These are phyloP conservation scores for Aegilops sharonensis DNA, from an alignment of 176 grass and related monocot genomes.

Conservation along the genomic window DNA sequence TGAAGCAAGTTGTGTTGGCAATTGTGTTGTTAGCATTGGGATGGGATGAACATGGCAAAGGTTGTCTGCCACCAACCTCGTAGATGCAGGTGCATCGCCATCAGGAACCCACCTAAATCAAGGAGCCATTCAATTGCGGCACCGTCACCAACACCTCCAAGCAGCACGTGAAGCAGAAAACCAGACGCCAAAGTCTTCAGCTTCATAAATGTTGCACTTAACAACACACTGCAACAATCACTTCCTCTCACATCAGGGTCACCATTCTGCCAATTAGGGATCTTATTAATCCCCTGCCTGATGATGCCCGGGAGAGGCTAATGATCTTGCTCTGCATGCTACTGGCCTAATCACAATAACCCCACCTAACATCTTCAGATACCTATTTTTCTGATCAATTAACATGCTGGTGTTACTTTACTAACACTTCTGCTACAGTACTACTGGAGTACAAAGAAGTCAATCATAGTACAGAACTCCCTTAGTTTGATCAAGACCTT, in stretches of 20 bases:
- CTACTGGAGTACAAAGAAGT: background rate
- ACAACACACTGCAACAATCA: slow-evolving; percentile 8
- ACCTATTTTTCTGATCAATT: background rate
- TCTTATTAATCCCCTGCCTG: background rate
- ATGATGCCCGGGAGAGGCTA: background rate
- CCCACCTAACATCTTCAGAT: slow-evolving; percentile 22
- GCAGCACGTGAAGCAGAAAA: background rate
- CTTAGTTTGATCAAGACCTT: background rate
- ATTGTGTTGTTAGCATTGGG: background rate
- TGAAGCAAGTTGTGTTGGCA: background rate
- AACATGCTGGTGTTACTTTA: background rate
- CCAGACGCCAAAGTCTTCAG: slow-evolving; percentile 9
- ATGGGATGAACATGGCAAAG: background rate
- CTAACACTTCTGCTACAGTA: background rate
- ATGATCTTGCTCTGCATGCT: slow-evolving; percentile 8
- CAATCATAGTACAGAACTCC: slow-evolving; percentile 8
- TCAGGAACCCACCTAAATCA: slow-evolving; percentile 45
- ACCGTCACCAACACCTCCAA: background rate
- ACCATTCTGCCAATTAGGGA: background rate
- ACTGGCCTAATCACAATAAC: background rate
- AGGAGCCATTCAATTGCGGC: slow-evolving; percentile 30
- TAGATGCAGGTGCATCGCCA: background rate
- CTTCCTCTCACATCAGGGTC: background rate
- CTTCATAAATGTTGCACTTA: slow-evolving; percentile 15
- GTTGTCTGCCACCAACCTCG: slow-evolving; percentile 24